Evolutionary conservation across 345 rosid genomes (phyloP).

Genomic region (Eucalyptus regnans): DNA sequence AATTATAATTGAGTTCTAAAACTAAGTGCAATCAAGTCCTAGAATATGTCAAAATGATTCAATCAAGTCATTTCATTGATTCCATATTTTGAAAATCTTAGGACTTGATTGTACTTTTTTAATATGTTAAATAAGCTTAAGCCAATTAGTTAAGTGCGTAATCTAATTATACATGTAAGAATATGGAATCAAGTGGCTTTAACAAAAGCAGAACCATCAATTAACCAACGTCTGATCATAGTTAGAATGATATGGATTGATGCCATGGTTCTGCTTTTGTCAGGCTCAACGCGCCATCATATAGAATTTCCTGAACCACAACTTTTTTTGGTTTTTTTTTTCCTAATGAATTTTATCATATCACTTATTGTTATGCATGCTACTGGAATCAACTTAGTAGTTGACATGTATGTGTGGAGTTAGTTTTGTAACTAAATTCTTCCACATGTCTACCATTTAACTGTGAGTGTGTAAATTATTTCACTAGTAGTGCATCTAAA

Average conservation of each 20-base stretch:
- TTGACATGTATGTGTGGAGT: neutral
- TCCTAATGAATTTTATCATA: neutral
- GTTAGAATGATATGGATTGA: neutral
- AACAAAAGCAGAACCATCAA: neutral
- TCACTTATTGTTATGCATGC: neutral
- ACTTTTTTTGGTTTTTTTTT: neutral
- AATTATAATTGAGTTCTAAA: too few relatives aligned
- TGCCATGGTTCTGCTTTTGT: neutral
- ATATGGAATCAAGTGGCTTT: neutral
- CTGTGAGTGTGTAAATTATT: neutral
- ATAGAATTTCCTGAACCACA: neutral
- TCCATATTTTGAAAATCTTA: too few relatives aligned
- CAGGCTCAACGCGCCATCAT: neutral
- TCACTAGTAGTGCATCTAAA: neutral
- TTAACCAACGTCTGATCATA: neutral
- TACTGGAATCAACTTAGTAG: neutral
- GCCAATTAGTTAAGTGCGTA: neutral
- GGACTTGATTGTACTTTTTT: neutral
- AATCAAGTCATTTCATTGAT: neutral
- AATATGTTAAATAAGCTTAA: neutral
- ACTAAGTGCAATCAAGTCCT: too few relatives aligned
- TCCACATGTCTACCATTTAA: neutral
- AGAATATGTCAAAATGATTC: neutral
- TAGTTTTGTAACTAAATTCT: neutral
- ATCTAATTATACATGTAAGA: neutral